These are phyloP conservation scores for Penicillium paradoxum DNA, from an alignment of 495 filamentous ascomycete species.

Conservation along the genomic window DNA sequence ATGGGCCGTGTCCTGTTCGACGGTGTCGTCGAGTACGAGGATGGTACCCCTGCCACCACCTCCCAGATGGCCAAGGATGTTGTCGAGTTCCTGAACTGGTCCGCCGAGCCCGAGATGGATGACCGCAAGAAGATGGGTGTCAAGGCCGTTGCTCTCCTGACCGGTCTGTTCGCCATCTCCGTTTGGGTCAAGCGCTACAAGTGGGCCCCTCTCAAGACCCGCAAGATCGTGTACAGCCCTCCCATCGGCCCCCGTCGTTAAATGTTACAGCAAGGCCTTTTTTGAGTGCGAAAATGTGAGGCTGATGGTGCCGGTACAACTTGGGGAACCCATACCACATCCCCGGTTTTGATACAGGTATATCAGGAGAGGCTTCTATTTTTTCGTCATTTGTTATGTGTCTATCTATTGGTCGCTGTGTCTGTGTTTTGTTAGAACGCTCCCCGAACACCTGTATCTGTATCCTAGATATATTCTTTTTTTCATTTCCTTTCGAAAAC, in stretches of 20 bases:
- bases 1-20: conserved; percentile 99
- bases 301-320: conserved; percentile 24
- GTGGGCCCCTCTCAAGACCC: conserved; percentile 91
- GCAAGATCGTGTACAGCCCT: conserved; percentile 85
- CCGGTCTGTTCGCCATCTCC: conserved; percentile 75
- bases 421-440: conserved; percentile 45
- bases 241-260: conserved; percentile 49
- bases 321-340: conserved; percentile 29
- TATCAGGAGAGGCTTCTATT: conserved; percentile 19
- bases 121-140: conserved; percentile 98
- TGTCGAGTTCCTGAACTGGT: conserved; percentile 97
- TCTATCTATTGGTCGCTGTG: conserved; percentile 30
- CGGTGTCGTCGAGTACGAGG: conserved; percentile 97
- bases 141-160: conserved; percentile 78
- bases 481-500: conserved; percentile 41
- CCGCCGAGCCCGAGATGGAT: conserved; percentile 98
- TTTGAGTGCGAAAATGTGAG: conserved; percentile 35
- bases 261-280: conserved; percentile 25
- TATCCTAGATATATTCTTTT: conserved; percentile 45
- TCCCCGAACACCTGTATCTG: conserved; percentile 46
- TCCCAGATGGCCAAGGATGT: conserved; percentile 99
- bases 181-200: conserved; percentile 99
- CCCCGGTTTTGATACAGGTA: conserved; percentile 21
- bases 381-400: conserved; percentile 26
- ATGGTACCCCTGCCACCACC: conserved; percentile 86